Evolutionary conservation across 495 filamentous ascomycete species (phyloP).

Genomic region (Aspergillus nidulans): DNA sequence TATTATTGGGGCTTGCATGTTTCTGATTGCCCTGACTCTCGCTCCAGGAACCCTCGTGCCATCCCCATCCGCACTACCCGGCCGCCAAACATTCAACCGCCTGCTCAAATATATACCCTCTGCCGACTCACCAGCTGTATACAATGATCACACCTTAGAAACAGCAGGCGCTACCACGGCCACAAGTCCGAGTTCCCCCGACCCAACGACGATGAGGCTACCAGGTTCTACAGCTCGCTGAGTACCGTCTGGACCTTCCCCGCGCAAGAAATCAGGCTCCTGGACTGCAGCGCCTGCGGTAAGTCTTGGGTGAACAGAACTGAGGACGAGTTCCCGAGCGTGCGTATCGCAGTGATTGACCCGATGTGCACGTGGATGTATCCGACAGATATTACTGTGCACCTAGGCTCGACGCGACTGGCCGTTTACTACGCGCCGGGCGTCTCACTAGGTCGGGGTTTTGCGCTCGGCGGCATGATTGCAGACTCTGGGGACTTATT

Average conservation of each 20-base stretch:
- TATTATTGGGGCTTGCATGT: too few relatives aligned
- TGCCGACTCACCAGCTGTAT: not conserved
- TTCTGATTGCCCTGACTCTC: too few relatives aligned
- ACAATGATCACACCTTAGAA: conserved; percentile 2
- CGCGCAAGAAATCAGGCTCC: not conserved
- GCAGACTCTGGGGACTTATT: not conserved
- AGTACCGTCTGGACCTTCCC: not conserved
- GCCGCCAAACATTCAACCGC: too few relatives aligned
- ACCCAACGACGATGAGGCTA: not conserved
- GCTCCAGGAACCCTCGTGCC: too few relatives aligned
- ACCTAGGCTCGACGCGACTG: not conserved
- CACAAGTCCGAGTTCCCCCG: not conserved
- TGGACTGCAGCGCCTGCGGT: not conserved
- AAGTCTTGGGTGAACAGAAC: not conserved
- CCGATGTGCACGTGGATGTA: not conserved
- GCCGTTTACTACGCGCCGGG: conserved; percentile 1
- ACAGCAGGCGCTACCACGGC: conserved; percentile 4
- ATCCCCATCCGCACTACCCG: too few relatives aligned
- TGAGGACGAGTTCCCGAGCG: not conserved
- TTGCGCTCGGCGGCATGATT: not conserved
- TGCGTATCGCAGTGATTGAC: not conserved
- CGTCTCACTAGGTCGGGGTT: not conserved
- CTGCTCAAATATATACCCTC: not conserved
- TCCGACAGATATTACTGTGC: not conserved
- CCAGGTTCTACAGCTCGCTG: not conserved